Base-by-base conservation (phyloP, 306 rosid genomes). In the Arachis hypogaea region DNA sequence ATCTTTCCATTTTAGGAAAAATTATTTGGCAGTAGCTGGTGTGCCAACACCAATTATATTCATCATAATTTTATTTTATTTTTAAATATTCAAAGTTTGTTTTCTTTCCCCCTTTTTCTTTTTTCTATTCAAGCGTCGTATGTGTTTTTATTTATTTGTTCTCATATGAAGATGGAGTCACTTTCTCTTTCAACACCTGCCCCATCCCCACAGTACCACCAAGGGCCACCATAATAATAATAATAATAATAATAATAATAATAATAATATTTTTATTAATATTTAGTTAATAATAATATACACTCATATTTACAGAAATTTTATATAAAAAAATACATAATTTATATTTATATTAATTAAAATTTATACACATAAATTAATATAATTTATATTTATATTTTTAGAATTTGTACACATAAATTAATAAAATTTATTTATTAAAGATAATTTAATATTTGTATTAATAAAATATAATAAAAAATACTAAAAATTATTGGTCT, bases 1-100 rank as follows among this genome's bases (percentile, higher is more conserved):
- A 82, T 84, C 84, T 85, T 90, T 87, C 92, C 79, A 33, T 56
- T 82, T 80, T 69, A 63, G 65, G 76, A 86, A 51, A 82, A 82
- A 85, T 74, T 49, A 40, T 46, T 36, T 52, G 16, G 51, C 62
- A 77, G 74, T 40, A 46, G 70, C 16, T 29, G 4, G 12, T 68
- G 45, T 30, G 58, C 61, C 77, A 38, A 11, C 7, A 4, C 52
- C 57, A 6, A 28, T 22, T 22, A 22, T 22, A 22, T 73, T 60
- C 43, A 65, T 68, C 47, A 29, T 60, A 54, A 40, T 36, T 5
- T 1, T 7, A 54, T 82, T 81, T 56, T 68, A 66, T 66, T 12
- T 11, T 46, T 49, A 47, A 33, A 33, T 33, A 40, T 65, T 72
- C 65, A 71, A 71, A 33, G n/a, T 33, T 71, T 40, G 10, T 3